phyloP scores from a whole-genome alignment of 108 stramenopile species.

The Pseudonitzschia delicatissima region DNA sequence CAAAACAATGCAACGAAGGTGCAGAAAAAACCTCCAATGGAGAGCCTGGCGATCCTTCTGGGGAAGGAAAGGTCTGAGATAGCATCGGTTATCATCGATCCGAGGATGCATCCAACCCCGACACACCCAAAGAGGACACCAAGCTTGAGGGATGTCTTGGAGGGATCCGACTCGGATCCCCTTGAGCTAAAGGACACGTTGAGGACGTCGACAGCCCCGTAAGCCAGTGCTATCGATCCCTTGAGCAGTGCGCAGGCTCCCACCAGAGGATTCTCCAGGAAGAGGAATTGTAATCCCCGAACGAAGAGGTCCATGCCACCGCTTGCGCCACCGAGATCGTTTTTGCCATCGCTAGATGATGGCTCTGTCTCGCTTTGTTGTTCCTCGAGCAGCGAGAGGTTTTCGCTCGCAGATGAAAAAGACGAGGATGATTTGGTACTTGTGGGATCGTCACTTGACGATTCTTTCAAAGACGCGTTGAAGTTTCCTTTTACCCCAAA shows the following conservation, averaged over 20 bases:
- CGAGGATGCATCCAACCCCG: conserved; percentile 65
- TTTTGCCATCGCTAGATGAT: background rate
- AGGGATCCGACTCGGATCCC: background rate
- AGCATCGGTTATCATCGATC: conserved; percentile 46
- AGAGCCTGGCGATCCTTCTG: conserved; percentile 45
- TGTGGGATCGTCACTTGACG: background rate
- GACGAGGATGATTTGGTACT: no score
- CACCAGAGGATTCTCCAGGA: conserved; percentile 11
- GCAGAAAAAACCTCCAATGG: conserved; percentile 41
- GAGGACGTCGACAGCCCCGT: conserved; percentile 55
- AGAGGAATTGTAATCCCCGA: conserved; percentile 44
- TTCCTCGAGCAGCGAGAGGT: background rate
- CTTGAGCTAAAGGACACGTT: conserved; percentile 54
- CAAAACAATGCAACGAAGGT: conserved; percentile 37
- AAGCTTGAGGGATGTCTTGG: conserved; percentile 31
- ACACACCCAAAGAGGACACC: conserved; percentile 60
- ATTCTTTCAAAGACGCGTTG: conserved; percentile 2
- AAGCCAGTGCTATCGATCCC: conserved; percentile 39
- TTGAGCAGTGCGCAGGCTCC: conserved; percentile 54
- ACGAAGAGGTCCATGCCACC: conserved; percentile 26
- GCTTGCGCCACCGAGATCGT: background rate
- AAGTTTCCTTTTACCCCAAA: conserved; percentile 26
- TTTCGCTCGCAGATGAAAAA: background rate
- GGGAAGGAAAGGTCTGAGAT: conserved; percentile 47
- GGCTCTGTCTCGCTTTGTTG: background rate